These are phyloP conservation scores for Metarhizium anisopliae DNA, from an alignment of 2,329 filamentous ascomycete species.

Conservation along the genomic window DNA sequence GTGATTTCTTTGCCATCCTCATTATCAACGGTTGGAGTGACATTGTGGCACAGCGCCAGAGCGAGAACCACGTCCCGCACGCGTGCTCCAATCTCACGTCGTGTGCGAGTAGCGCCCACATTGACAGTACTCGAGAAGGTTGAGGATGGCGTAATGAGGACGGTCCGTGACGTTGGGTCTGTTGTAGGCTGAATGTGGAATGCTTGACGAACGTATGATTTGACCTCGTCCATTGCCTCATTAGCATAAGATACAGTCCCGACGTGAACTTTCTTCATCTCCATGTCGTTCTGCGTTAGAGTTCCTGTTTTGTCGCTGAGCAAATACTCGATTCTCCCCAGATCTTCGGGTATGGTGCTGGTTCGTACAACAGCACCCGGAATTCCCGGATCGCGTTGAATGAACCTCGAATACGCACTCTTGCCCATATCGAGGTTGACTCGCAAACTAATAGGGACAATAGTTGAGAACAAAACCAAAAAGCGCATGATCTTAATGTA, in stretches of 20 bases:
- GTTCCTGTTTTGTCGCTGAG: slow-evolving; percentile 98
- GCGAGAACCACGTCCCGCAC: slow-evolving; percentile 91
- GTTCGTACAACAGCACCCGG: slow-evolving; percentile 88
- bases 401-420: slow-evolving; percentile 91
- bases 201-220: slow-evolving; percentile 74
- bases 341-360: slow-evolving; percentile 93
- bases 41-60: slow-evolving; percentile 90
- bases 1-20: slow-evolving; percentile 68
- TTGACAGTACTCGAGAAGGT: slow-evolving; percentile 53
- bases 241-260: slow-evolving; percentile 97
- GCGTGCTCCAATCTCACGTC: slow-evolving; percentile 85
- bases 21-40: slow-evolving; percentile 75
- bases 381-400: slow-evolving; percentile 84
- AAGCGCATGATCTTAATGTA: slow-evolving; percentile 99
- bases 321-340: slow-evolving; percentile 92
- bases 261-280: slow-evolving; percentile 97
- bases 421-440: slow-evolving; percentile 98
- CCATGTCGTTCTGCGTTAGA: slow-evolving; percentile 95
- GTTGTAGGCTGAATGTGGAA: slow-evolving; percentile 51
- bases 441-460: slow-evolving; percentile 91
- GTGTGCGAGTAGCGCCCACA: slow-evolving; percentile 64
- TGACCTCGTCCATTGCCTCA: slow-evolving; percentile 97
- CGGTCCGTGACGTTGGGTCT: slow-evolving; percentile 32
- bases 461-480: slow-evolving; percentile 95
- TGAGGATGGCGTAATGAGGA: slow-evolving; percentile 69